These are phyloP conservation scores for Pseudogymnoascus sp. DNA, from an alignment of 2,329 filamentous ascomycete genomes.

Conservation along the genomic window DNA sequence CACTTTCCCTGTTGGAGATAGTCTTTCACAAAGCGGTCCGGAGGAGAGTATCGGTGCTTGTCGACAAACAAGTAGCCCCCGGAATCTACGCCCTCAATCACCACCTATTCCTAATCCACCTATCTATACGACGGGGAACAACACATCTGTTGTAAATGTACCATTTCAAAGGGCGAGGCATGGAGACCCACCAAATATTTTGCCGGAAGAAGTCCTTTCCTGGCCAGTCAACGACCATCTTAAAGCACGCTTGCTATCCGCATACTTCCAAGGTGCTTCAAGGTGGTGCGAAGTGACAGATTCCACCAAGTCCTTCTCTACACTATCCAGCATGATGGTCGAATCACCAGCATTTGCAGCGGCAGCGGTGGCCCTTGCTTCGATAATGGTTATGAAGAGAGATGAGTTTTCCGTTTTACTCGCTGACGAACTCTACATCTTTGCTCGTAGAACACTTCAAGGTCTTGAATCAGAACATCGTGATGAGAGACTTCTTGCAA, in stretches of 20 bases:
- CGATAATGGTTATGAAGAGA: not conserved
- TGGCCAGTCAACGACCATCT: not conserved
- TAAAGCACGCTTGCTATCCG: not conserved
- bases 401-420: not conserved
- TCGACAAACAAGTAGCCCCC: not conserved
- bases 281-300: not conserved
- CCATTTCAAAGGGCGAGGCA: not conserved
- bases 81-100: not conserved
- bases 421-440: not conserved
- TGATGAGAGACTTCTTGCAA: not conserved
- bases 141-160: not conserved
- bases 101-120: not conserved
- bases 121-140: not conserved
- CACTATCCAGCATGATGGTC: not conserved
- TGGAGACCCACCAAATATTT: not conserved
- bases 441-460: not conserved
- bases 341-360: not conserved
- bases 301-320: not conserved
- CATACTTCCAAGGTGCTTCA: not conserved
- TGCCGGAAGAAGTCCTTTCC: not conserved
- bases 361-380: not conserved
- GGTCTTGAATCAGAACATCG: not conserved
- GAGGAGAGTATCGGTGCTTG: not conserved
- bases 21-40: not conserved
- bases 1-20: not conserved